Percentiles rank a stretch among this genome's conserved stretches.
These are phyloP conservation scores for Hanseniaspora pseudoguilliermondii DNA, from an alignment of 805 yeast species.

Conservation along the genomic window DNA sequence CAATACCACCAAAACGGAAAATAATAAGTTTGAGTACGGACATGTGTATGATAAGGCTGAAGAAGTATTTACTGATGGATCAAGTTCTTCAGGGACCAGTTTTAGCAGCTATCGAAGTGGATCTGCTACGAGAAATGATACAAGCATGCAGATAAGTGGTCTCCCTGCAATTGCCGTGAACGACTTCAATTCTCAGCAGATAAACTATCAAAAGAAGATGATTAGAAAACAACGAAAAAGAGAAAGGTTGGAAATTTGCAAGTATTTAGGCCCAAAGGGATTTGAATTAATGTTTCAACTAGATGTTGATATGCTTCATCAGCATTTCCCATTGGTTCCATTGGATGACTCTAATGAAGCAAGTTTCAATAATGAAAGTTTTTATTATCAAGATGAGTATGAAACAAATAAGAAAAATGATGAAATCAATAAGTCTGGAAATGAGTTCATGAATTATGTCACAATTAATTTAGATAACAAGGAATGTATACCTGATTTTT, in stretches of 20 bases:
- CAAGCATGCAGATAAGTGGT: background rate
- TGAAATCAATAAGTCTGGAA: conserved; percentile 12
- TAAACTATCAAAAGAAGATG: conserved; percentile 66
- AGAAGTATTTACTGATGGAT: background rate
- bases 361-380: conserved; percentile 24
- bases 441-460: conserved; percentile 19
- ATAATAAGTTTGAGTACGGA: background rate
- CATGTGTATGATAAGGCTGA: background rate
- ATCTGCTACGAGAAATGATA: background rate
- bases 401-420: conserved; percentile 13
- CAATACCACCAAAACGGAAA: background rate
- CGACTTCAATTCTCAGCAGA: conserved; percentile 41
- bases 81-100: background rate
- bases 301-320: conserved; percentile 21
- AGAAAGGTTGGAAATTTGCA: conserved; percentile 14
- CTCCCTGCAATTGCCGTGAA: background rate
- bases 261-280: conserved; percentile 21
- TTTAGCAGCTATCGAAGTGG: background rate
- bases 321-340: conserved; percentile 26
- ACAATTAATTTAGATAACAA: conserved; percentile 1
- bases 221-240: conserved; percentile 80
- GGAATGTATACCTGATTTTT: conserved; percentile 4
- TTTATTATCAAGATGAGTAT: background rate
- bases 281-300: conserved; percentile 19
- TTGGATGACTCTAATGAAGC: conserved; percentile 17